These are phyloP conservation scores for Schwanniomyces polymorphus DNA, from an alignment of 805 yeast genomes.

Conservation along the genomic window DNA sequence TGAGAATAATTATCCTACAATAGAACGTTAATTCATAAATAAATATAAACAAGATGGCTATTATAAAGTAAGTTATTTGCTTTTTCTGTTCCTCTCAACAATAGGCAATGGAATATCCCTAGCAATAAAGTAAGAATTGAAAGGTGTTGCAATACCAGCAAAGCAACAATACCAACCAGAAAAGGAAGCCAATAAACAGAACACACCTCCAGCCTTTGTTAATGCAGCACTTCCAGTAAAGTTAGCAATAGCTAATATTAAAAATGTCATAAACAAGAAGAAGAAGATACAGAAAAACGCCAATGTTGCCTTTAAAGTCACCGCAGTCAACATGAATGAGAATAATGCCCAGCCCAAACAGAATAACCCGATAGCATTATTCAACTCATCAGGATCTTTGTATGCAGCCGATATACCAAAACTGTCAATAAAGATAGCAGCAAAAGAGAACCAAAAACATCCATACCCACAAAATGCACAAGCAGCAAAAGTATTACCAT, in stretches of 20 bases:
- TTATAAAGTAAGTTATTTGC: not conserved
- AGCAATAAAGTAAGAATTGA: constrained; percentile 57
- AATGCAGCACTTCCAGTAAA: constrained; percentile 34
- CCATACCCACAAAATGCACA: constrained; percentile 55
- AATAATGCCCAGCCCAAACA: constrained; percentile 65
- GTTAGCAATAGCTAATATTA: constrained; percentile 51
- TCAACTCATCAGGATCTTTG: constrained; percentile 38
- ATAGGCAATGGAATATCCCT: constrained; percentile 42
- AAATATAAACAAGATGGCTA: not conserved
- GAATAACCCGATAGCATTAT: constrained; percentile 58
- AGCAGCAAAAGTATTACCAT: constrained; percentile 58
- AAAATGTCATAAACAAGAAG: constrained; percentile 53
- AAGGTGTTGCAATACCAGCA: constrained; percentile 56
- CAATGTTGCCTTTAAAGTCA: constrained; percentile 53
- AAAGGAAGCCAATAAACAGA: constrained; percentile 54
- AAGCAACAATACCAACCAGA: constrained; percentile 61
- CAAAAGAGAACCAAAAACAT: constrained; percentile 54
- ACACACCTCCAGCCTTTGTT: constrained; percentile 54
- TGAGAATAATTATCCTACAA: not conserved
- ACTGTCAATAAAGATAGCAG: constrained; percentile 50
- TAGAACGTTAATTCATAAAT: not conserved
- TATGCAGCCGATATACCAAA: constrained; percentile 56
- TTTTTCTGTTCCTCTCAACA: not conserved
- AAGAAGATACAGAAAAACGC: constrained; percentile 53
- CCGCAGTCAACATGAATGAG: constrained; percentile 55